Base-by-base conservation (phyloP, 164 flowering plant species). In the Saururus chinensis region DNA sequence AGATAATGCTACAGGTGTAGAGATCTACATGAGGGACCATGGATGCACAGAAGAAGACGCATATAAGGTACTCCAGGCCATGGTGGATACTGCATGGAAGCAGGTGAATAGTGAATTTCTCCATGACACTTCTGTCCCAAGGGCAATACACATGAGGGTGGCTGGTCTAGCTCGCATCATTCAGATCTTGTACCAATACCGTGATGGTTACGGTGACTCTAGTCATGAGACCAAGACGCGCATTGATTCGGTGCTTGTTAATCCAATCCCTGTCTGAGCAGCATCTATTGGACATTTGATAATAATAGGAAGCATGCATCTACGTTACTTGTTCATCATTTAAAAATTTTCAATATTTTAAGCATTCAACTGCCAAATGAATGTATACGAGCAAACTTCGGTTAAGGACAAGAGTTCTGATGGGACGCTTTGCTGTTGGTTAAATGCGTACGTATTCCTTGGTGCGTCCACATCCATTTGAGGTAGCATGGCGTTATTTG, bases 21-120 rank as follows among this genome's bases (percentile, higher is more conserved):
- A 80, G 52, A 24, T 40, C 19, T 51, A 51, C 64, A 61, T 61
- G 64, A 51, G 45, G 17, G 64, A 61, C 37, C 55, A 73, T 35
- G 69, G 71, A 37, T 69, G 24, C 4, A 54, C 76, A 14, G 66
- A 76, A 53, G 51, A 76, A 56, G 66, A 70, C 17, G 75, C 67
- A 0, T n/a, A 10, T 9, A 16, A 53, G 0, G 60, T 24, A 25
- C 23, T 75, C 7, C 0, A 1, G 7, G 30, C 24, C 12, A 40
- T 7, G 24, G 52, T 68, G 9, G 40, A 19, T 19, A 24, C 49
- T 21, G 68, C 71, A 24, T 71, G 71, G 75, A 71, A 67, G 51
- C 65, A 52, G 16, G 51, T 72, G 1, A 68, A 72, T 13, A 14
- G 60, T 19, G 71, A 5, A 19, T 56, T 37, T 17, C 22, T 68